Conservation (phyloP, 2,329 filamentous ascomycete species). For the Pezicula carpinea region DNA sequence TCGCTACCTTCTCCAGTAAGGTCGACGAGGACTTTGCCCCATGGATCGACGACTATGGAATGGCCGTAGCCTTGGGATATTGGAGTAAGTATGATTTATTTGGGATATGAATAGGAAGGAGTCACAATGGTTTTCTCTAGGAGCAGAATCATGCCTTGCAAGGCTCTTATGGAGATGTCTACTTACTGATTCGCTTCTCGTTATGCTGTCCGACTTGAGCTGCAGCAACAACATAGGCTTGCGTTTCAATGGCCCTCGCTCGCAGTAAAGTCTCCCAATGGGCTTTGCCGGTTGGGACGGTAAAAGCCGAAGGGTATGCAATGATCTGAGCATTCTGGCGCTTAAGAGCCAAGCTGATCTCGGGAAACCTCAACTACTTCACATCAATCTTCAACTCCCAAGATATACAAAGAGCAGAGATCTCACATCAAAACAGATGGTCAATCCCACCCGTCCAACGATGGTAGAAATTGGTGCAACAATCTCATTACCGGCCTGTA, state of each 20-base stretch:
- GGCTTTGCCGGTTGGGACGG: constrained; percentile 74
- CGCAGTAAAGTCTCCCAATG: constrained; percentile 82
- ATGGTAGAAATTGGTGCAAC: constrained; percentile 66
- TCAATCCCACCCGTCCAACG: constrained; percentile 70
- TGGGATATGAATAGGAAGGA: too few relatives aligned
- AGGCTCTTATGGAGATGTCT: too few relatives aligned
- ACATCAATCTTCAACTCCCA: background rate
- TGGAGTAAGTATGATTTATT: too few relatives aligned
- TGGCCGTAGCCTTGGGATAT: constrained; percentile 67
- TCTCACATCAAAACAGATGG: constrained; percentile 81
- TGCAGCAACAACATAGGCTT: constrained; percentile 81
- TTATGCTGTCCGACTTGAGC: constrained; percentile 76
- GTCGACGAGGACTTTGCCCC: constrained; percentile 70
- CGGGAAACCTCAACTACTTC: constrained; percentile 66
- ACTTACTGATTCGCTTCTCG: constrained; percentile 50
- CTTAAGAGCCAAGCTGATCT: constrained; percentile 64
- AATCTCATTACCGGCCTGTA: constrained; percentile 63
- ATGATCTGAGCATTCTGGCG: constrained; percentile 68
- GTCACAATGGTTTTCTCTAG: too few relatives aligned
- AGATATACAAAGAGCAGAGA: background rate
- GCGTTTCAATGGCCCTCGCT: constrained; percentile 81
- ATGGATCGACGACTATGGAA: constrained; percentile 80
- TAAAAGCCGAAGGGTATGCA: constrained; percentile 88
- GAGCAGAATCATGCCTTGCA: too few relatives aligned
- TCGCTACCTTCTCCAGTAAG: constrained; percentile 46